Conservation (phyloP, 495 filamentous ascomycete species). For the Viridothelium virens region DNA sequence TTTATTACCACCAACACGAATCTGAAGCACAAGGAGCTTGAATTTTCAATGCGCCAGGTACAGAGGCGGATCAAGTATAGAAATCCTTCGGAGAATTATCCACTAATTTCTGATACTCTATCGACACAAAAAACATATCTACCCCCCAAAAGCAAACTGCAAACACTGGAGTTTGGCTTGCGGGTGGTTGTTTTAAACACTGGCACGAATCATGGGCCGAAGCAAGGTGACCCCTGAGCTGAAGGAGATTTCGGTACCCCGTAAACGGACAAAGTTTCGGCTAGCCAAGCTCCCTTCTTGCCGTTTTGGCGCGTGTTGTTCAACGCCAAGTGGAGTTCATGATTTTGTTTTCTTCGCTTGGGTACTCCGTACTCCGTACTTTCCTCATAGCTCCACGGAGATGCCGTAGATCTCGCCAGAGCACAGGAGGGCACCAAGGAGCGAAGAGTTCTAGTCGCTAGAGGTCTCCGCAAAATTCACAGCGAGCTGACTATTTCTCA, state of each 20-base stretch:
- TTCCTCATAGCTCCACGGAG: neutral
- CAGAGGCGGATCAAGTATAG: neutral
- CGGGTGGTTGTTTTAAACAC: neutral
- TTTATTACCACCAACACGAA: neutral
- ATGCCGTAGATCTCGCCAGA: neutral
- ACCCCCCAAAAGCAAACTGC: neutral
- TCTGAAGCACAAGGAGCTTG: neutral
- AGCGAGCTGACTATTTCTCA: neutral
- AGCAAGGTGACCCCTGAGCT: constrained; percentile 9
- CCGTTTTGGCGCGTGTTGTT: neutral
- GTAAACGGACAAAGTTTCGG: constrained; percentile 5
- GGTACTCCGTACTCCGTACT: neutral
- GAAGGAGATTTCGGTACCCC: neutral
- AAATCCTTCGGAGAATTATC: neutral
- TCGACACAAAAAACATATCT: neutral
- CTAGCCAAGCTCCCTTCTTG: neutral
- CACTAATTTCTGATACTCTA: neutral
- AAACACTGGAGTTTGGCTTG: neutral
- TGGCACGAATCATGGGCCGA: neutral
- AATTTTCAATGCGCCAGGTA: neutral
- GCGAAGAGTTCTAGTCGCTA: neutral
- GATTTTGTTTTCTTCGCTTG: neutral
- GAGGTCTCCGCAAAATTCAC: neutral
- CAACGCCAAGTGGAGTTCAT: neutral
- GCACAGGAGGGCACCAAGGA: too few species aligned